Evolutionary conservation across 306 rosid species (phyloP).

Genomic region (Quercus suber): DNA sequence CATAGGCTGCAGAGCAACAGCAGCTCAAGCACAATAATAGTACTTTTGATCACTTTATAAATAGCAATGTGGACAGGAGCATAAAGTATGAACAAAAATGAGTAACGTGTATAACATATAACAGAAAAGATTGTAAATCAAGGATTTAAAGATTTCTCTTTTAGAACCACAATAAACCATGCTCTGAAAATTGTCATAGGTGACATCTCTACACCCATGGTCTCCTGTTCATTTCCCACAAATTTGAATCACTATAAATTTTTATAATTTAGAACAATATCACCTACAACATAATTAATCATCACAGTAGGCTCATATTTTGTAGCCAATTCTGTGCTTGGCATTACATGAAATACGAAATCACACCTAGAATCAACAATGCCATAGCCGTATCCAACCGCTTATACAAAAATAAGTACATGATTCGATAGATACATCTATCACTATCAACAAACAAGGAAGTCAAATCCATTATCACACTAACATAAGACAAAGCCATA

Average conservation of each 20-base stretch:
- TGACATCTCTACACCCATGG: not conserved
- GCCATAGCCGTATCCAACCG: not conserved
- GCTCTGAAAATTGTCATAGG: not conserved
- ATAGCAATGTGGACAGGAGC: not conserved
- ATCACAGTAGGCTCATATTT: not conserved
- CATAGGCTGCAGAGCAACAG: not conserved
- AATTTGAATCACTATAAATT: not conserved
- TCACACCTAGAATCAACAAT: not conserved
- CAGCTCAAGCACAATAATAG: not conserved
- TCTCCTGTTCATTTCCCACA: not conserved
- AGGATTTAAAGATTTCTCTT: not conserved
- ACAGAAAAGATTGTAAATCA: not conserved
- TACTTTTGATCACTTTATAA: not conserved
- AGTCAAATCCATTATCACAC: not conserved
- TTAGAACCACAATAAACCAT: not conserved
- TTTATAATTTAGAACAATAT: not conserved
- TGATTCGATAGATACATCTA: too few species aligned
- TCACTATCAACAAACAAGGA: too few species aligned
- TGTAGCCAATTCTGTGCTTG: not conserved
- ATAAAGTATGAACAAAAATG: not conserved
- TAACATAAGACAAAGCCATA: constrained; percentile 16
- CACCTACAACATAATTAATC: not conserved
- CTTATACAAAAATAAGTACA: too few species aligned
- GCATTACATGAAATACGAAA: not conserved
- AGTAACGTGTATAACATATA: not conserved